A percentile compares a stretch with the other conserved stretches of the same genome.
These are phyloP conservation scores for Ruellia speciosa DNA, from an alignment of 305 asterid species.

Conservation along the genomic window DNA sequence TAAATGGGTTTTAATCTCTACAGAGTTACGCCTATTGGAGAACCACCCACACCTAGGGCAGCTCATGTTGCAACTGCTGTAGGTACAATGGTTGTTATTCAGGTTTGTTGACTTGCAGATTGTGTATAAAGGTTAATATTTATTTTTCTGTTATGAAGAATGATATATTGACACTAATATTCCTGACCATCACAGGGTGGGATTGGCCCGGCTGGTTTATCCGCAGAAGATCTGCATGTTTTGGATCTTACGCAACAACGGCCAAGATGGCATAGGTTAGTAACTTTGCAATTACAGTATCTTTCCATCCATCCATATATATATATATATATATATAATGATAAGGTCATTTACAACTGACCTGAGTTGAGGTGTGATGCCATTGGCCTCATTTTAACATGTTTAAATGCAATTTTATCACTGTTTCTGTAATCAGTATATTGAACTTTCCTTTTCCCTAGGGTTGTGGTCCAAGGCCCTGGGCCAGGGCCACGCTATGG, in stretches of 20 bases:
- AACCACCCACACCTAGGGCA: constrained; percentile 99
- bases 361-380: constrained; percentile 1
- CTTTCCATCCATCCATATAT: no score
- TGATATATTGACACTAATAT: constrained; percentile 12
- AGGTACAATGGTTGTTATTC: constrained; percentile 97
- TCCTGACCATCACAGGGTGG: constrained; percentile 63
- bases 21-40: constrained; percentile 93
- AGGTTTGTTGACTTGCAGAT: constrained; percentile 42
- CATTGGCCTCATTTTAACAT: constrained; percentile 14
- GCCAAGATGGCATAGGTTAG: constrained; percentile 96
- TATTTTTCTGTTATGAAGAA: constrained; percentile 15
- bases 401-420: constrained; percentile 4
- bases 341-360: background rate
- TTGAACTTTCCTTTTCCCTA: constrained; percentile 25
- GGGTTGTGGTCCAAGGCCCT: constrained; percentile 99
- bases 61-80: constrained; percentile 98
- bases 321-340: constrained; percentile 2
- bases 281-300: constrained; percentile 14
- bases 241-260: constrained; percentile 93
- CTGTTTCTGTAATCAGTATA: constrained; percentile 12
- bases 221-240: constrained; percentile 98
- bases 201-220: constrained; percentile 98
- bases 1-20: constrained; percentile 19
- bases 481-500: constrained; percentile 99
- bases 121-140: constrained; percentile 11